Evolutionary conservation across 2,329 filamentous ascomycete species (phyloP).

Genomic region (Penicillium sp.): DNA sequence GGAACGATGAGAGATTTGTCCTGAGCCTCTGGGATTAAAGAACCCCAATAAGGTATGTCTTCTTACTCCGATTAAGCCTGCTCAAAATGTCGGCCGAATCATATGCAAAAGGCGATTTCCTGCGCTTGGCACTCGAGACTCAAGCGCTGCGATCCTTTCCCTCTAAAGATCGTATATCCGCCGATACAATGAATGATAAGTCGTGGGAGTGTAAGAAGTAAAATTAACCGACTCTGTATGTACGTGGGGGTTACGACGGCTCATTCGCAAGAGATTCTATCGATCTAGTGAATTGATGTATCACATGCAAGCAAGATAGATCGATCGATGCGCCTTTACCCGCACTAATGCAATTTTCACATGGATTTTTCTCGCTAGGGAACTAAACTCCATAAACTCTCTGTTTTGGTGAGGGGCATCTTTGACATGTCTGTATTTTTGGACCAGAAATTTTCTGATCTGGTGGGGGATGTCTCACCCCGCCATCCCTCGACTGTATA

Average conservation of each 20-base stretch:
- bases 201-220: too few relatives aligned
- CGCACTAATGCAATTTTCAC: constrained; percentile 10
- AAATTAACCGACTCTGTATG: constrained; percentile 4
- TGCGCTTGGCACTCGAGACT: constrained; percentile 2
- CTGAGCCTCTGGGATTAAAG: neutral
- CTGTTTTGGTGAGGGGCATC: constrained; percentile 14
- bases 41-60: neutral
- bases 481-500: too few relatives aligned
- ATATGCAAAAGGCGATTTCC: neutral
- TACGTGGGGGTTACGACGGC: constrained; percentile 5
- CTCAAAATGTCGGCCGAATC: neutral
- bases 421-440: constrained; percentile 9
- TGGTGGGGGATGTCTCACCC: too few relatives aligned
- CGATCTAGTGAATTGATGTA: neutral
- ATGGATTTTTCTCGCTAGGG: constrained; percentile 9
- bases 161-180: constrained; percentile 13
- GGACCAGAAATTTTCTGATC: neutral
- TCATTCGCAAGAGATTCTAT: constrained; percentile 11
- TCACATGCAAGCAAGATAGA: neutral
- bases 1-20: neutral
- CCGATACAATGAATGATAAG: neutral
- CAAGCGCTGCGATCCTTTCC: constrained; percentile 7
- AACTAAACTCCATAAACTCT: constrained; percentile 1
- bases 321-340: constrained; percentile 1
- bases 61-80: neutral